Base-by-base conservation (phyloP, 345 rosid genomes). In the Bruguiera gymnorhiza region DNA sequence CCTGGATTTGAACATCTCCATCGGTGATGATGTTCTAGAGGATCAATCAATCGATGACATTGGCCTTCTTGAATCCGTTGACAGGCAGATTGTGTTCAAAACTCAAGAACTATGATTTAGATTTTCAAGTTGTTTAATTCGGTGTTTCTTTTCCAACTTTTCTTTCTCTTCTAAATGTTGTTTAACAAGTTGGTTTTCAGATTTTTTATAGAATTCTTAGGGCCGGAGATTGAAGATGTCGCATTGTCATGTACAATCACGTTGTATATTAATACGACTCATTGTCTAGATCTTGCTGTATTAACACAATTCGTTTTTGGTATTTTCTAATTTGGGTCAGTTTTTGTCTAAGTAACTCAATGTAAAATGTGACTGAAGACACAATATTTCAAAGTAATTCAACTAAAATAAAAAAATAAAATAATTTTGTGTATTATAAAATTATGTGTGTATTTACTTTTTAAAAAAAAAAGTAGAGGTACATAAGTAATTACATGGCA, bases 51-150 rank as follows among this genome's bases (percentile, higher is more conserved):
- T 83, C 62, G 88, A 81, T 62, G 89, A 86, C 29, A 81, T 87
- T 81, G 89, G 93, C 32, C 79, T 91, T 60, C 83, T 89, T 56
- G 93, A 89, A 79, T 85, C 83, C 53, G 93, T 89, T 8, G 97
- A 91, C 75, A 79, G 85, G 53, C 60, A 79, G 71, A 78, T 89
- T 71, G 27, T 85, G 58, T 89, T 91, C 78, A 86, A 82, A 65
- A 55, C 71, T 34, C 78, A 73, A 55, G 85, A 84, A 59, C 65
- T 80, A 37, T 77, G 61, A 61, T 16, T 24, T 21, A 21, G 60
- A 21, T 1, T 24, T 15, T 21, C 29, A 3, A 24, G 29, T 56
- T 56, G 21, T 36, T 37, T 66, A 20, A 18, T 50, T 30, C 21
- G 16, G 23, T 18, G 19, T 43, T 30, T n/a, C 24, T 27, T 29